These are phyloP conservation scores for Saccharomyces mikatae DNA, from an alignment of 805 yeast species.

Conservation along the genomic window DNA sequence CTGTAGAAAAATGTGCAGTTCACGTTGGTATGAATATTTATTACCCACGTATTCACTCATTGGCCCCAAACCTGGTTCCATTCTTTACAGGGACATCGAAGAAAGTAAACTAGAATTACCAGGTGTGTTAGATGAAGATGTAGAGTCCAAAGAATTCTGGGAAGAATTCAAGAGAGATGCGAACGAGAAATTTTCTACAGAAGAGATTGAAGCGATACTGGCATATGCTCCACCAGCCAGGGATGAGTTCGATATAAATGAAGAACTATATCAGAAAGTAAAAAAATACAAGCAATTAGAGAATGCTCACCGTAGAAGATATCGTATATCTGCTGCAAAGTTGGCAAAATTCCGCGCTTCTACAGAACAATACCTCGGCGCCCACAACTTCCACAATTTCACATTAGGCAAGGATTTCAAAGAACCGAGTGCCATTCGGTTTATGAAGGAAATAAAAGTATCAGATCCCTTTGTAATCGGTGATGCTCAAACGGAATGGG, in stretches of 20 bases:
- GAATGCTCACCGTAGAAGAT: slow-evolving; percentile 57
- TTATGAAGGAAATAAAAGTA: slow-evolving; percentile 69
- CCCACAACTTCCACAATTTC: slow-evolving; percentile 87
- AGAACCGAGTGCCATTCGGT: slow-evolving; percentile 80
- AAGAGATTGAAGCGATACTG: slow-evolving; percentile 21
- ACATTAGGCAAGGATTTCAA: slow-evolving; percentile 73
- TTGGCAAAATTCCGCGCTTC: slow-evolving; percentile 58
- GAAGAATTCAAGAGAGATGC: slow-evolving; percentile 36
- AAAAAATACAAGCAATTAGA: slow-evolving; percentile 56
- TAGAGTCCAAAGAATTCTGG: slow-evolving; percentile 77
- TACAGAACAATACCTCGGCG: slow-evolving; percentile 68
- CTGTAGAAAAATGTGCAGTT: slow-evolving; percentile 89
- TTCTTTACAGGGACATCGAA: slow-evolving; percentile 51
- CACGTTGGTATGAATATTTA: slow-evolving; percentile 90
- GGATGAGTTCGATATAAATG: slow-evolving; percentile 35
- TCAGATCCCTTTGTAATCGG: slow-evolving; percentile 87
- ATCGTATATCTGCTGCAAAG: slow-evolving; percentile 55
- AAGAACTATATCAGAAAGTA: slow-evolving; percentile 32
- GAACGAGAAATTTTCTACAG: slow-evolving; percentile 25
- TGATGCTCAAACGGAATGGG: slow-evolving; percentile 91
- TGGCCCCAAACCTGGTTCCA: slow-evolving; percentile 78
- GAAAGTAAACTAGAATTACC: slow-evolving; percentile 48
- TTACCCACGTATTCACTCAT: slow-evolving; percentile 85
- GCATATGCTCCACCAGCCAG: slow-evolving; percentile 31
- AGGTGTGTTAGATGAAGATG: slow-evolving; percentile 51